A percentile compares a stretch with the other conserved stretches of the same genome.
Conservation (phyloP, 768 basidiomycete genomes). For the Lentinula aciculospora region DNA sequence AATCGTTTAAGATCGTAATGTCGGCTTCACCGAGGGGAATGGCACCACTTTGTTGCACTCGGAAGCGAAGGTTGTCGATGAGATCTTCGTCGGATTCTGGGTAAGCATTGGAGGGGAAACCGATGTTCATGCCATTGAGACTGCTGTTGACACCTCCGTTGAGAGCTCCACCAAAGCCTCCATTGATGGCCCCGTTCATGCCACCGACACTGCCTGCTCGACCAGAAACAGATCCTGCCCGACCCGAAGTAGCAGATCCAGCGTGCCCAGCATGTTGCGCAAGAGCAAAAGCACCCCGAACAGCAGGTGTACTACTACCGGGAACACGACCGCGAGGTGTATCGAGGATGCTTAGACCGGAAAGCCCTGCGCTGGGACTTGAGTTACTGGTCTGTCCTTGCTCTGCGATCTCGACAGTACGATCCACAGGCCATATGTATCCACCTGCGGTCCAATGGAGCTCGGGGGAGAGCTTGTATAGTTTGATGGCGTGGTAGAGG, state of each 20-base stretch:
- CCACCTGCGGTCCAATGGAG: conserved; percentile 81
- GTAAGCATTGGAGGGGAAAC: conserved; percentile 23
- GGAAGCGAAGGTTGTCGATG: conserved; percentile 30
- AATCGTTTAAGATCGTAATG: conserved; percentile 55
- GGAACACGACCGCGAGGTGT: conserved; percentile 12
- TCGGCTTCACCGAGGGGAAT: conserved; percentile 58
- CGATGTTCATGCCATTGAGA: too few relatives aligned
- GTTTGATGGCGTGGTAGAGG: conserved; percentile 70
- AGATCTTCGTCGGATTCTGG: conserved; percentile 19
- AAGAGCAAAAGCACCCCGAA: conserved; percentile 16
- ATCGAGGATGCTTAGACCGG: neutral
- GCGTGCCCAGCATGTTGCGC: neutral
- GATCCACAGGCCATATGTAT: conserved; percentile 74
- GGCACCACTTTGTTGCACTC: conserved; percentile 67
- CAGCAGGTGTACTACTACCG: neutral
- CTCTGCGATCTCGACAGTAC: conserved; percentile 56
- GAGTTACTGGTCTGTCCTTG: conserved; percentile 29
- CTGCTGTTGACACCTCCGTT: too few relatives aligned
- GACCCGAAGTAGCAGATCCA: too few relatives aligned
- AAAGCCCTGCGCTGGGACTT: neutral
- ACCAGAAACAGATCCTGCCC: too few relatives aligned
- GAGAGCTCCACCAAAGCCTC: too few relatives aligned
- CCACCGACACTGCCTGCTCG: neutral
- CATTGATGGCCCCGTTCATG: too few relatives aligned
- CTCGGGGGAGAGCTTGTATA: conserved; percentile 69